Percentiles rank a stretch among this genome's conserved stretches.
phyloP scores from a whole-genome alignment of 495 filamentous ascomycete genomes.

The Astrothelium subdiscretum region DNA sequence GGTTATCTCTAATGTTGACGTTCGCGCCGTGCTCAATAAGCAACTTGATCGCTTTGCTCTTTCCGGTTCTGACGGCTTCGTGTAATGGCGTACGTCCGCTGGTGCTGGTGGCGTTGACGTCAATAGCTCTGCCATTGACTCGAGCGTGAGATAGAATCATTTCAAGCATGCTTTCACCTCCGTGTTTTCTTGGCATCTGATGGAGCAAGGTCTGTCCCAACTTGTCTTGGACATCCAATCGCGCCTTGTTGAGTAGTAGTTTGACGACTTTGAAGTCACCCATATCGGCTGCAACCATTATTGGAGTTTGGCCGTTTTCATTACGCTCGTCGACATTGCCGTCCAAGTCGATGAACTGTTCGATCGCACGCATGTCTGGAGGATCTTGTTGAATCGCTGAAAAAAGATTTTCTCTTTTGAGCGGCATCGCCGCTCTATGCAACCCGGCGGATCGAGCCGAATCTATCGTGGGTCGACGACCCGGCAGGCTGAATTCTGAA shows the following conservation, averaged over 20 bases:
- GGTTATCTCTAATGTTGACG: neutral
- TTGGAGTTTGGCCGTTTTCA: neutral
- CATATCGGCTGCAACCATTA: neutral
- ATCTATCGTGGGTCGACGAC: neutral
- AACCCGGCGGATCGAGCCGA: neutral
- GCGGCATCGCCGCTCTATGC: neutral
- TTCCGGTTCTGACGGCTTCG: neutral
- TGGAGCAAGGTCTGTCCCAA: conserved; percentile 1
- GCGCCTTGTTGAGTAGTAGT: neutral
- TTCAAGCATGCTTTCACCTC: conserved; percentile 1
- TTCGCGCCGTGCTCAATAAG: conserved; percentile 2
- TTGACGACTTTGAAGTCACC: neutral
- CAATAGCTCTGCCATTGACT: neutral
- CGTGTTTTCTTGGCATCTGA: neutral
- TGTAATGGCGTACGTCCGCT: neutral
- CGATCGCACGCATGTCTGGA: neutral
- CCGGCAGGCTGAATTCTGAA: neutral
- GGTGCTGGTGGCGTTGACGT: neutral
- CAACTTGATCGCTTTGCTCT: neutral
- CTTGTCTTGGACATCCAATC: neutral
- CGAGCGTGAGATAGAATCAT: neutral
- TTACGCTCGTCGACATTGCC: neutral
- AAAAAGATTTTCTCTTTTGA: neutral
- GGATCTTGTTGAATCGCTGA: neutral
- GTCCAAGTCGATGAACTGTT: neutral